Evolutionary conservation across 1,284 basidiomycete species (phyloP).

Genomic region (Anthracocystis panici-leucophaei): DNA sequence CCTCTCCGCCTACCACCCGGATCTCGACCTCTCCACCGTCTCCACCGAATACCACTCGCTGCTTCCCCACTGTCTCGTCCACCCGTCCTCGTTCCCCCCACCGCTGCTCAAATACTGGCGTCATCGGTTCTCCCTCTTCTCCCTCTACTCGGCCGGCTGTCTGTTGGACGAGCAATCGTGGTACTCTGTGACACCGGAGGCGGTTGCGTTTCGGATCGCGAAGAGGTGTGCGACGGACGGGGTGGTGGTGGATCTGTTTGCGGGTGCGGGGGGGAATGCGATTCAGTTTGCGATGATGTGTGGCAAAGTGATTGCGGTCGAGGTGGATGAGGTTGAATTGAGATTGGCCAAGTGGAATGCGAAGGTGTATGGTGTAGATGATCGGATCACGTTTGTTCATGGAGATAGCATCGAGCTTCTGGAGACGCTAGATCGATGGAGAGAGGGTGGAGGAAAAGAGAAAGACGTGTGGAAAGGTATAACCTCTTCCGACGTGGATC

Average conservation of each 20-base stretch:
- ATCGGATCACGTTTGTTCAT: slow-evolving; percentile 93
- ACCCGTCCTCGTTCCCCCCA: slow-evolving; percentile 24
- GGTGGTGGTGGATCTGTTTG: slow-evolving; percentile 87
- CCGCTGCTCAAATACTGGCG: slow-evolving; percentile 51
- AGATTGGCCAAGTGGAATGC: slow-evolving; percentile 90
- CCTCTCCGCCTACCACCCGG: slow-evolving; percentile 35
- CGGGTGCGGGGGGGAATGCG: slow-evolving; percentile 96
- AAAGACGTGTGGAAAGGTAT: slow-evolving; percentile 31
- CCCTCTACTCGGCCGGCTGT: slow-evolving; percentile 56
- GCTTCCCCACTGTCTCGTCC: slow-evolving; percentile 22
- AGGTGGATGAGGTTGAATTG: slow-evolving; percentile 84
- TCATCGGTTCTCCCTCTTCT: slow-evolving; percentile 56
- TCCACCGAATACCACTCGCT: slow-evolving; percentile 16
- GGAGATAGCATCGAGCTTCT: slow-evolving; percentile 87
- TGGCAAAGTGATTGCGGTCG: slow-evolving; percentile 90
- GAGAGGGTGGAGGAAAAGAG: slow-evolving; percentile 54
- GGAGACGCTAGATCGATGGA: slow-evolving; percentile 9
- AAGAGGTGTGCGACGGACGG: slow-evolving; percentile 76
- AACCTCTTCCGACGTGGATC: slow-evolving; percentile 16
- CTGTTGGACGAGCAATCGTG: slow-evolving; percentile 86
- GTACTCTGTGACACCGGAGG: slow-evolving; percentile 96
- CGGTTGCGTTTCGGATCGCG: slow-evolving; percentile 89
- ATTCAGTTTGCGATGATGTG: slow-evolving; percentile 97
- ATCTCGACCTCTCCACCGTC: slow-evolving; percentile 10
- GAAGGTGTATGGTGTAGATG: slow-evolving; percentile 88